Base-by-base conservation (phyloP, 1,284 basidiomycete genomes). In the Phenoliferia sp. region DNA sequence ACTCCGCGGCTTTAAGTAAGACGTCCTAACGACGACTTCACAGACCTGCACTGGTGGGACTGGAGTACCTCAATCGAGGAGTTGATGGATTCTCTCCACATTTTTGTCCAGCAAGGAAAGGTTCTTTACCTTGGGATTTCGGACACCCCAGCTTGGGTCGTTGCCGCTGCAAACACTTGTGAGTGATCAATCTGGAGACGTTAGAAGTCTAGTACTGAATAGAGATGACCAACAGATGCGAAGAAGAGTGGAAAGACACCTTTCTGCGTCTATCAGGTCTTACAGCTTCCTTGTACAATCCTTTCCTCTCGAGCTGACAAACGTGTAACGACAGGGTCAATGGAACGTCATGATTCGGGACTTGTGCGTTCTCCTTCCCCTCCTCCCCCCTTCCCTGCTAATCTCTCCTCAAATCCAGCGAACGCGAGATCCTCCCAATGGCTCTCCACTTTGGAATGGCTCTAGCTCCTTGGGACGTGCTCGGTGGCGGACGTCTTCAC, bases 361-460 rank as follows among this genome's bases (percentile, higher is more conserved):
- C 66, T 79, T 86, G 39, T 44, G 39, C 39, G 39, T 22, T 12
- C n/a, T n/a, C n/a, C n/a, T n/a, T 44, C 12, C 12, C 12, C 39
- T 22, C 39, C 39, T 22, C 22, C 39, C 39, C 39, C 12, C 39
- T 12, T 12, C 39, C 22, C 12, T 12, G 22, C 12, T 12, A 44
- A 22, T 12, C 12, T 44, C 39, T 44, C 12, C 12, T 22, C 12
- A 44, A 22, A 44, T 44, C 39, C 22, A 12, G 39, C 63, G 85
- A 86, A 78, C 80, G 84, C 19, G 85, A 87, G 26, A 83, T 87
- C 69, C 81, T 87, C 61, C 85, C 85, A 7, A 86, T 87, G 85
- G 79, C 77, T 60, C 78, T 79, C 39, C 74, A 69, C 64, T 81
- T 82, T 61, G 81, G 82, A 61, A 79, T 82, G 80, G 80, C 83